phyloP scores from a whole-genome alignment of 1,284 basidiomycete genomes.

The Gomphus sp. region DNA sequence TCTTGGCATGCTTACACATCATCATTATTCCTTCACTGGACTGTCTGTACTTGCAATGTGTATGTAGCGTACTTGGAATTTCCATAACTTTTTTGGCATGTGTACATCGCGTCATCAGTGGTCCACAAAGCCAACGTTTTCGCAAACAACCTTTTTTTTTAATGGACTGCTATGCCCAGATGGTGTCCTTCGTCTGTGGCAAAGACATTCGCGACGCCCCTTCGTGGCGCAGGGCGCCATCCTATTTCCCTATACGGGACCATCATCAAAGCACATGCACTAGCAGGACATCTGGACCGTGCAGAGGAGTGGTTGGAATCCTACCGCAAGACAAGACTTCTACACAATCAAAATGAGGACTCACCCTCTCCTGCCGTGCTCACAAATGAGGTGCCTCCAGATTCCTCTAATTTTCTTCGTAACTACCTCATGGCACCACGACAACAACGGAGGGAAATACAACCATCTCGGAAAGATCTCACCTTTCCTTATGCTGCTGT shows the following conservation, averaged over 20 bases:
- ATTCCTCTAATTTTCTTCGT: constrained; percentile 12
- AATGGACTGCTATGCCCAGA: constrained; percentile 1
- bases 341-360: neutral
- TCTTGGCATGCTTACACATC: neutral
- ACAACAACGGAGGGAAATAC: neutral
- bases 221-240: too few species aligned
- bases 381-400: constrained; percentile 3
- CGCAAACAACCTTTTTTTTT: neutral
- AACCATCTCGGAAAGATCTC: neutral
- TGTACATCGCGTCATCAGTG: neutral
- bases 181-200: constrained; percentile 2
- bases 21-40: constrained; percentile 1
- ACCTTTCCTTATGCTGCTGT: constrained; percentile 3
- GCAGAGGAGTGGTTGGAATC: constrained; percentile 26
- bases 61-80: neutral
- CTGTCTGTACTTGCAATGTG: constrained; percentile 1
- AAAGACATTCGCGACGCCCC: constrained; percentile 10
- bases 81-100: neutral
- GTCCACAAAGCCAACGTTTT: neutral
- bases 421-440: neutral
- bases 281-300: constrained; percentile 23
- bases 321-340: constrained; percentile 18
- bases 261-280: constrained; percentile 28
- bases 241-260: constrained; percentile 25
- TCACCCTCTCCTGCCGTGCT: neutral